phyloP scores from a whole-genome alignment of 164 flowering plant species.

The Sextonia rubra region DNA sequence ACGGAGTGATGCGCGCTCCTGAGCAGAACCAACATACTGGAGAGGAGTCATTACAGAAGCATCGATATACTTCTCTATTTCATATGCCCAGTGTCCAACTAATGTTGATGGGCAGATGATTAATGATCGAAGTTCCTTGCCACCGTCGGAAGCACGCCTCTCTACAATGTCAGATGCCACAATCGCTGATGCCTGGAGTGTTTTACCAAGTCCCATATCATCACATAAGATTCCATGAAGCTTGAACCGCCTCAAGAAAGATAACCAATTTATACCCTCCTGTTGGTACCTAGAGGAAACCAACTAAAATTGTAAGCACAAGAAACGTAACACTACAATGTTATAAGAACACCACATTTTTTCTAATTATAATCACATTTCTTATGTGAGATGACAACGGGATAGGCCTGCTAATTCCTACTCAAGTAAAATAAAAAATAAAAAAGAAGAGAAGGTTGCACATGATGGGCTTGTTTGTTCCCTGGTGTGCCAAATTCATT shows the following conservation, averaged over 20 bases:
- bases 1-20: slow-evolving; percentile 64
- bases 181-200: slow-evolving; percentile 99
- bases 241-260: slow-evolving; percentile 86
- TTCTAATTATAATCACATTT: too few relatives aligned
- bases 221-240: slow-evolving; percentile 99
- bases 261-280: slow-evolving; percentile 98
- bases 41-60: slow-evolving; percentile 59
- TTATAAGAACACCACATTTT: too few relatives aligned
- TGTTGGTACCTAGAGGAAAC: slow-evolving; percentile 81
- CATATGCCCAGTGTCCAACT: slow-evolving; percentile 98
- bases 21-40: slow-evolving; percentile 94
- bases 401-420: too few relatives aligned
- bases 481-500: too few relatives aligned
- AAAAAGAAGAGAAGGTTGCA: too few relatives aligned
- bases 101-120: slow-evolving; percentile 96
- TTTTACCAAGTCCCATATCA: slow-evolving; percentile 99
- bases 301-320: slow-evolving; percentile 1
- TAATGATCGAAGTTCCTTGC: slow-evolving; percentile 48
- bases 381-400: too few relatives aligned
- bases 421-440: too few relatives aligned
- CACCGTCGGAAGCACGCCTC: slow-evolving; percentile 32
- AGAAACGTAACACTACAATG: neutral
- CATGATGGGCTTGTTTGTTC: too few relatives aligned
- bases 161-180: slow-evolving; percentile 93
- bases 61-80: slow-evolving; percentile 93